Percentiles rank a stretch among this genome's conserved stretches.
phyloP scores from a whole-genome alignment of 805 yeast genomes.

The Blastobotrys peoriensis region DNA sequence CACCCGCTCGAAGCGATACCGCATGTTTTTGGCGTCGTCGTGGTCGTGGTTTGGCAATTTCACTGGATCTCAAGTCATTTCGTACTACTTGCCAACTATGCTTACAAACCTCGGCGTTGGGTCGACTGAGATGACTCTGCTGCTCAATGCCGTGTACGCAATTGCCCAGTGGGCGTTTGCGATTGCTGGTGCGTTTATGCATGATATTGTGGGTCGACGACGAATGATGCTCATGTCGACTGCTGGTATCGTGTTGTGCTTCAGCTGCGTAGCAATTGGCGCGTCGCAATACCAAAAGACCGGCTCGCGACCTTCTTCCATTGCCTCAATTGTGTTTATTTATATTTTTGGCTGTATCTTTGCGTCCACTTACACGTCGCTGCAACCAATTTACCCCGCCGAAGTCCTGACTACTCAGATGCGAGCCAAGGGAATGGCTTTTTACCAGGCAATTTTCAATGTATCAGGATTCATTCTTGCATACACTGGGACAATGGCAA shows the following conservation, averaged over 20 bases:
- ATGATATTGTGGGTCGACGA: slow-evolving; percentile 27
- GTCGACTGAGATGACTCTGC: slow-evolving; percentile 15
- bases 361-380: slow-evolving; percentile 31
- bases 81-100: slow-evolving; percentile 16
- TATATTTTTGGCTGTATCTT: slow-evolving; percentile 15
- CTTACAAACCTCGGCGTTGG: slow-evolving; percentile 7
- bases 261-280: slow-evolving; percentile 32
- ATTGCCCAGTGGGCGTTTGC: slow-evolving; percentile 14
- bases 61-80: slow-evolving; percentile 16
- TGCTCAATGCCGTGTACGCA: slow-evolving; percentile 1
- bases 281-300: slow-evolving; percentile 21
- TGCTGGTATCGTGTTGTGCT: slow-evolving; percentile 20
- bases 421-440: slow-evolving; percentile 29
- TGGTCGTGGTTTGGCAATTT: slow-evolving; percentile 12
- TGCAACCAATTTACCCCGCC: slow-evolving; percentile 34
- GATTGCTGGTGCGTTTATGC: slow-evolving; percentile 21
- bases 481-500: slow-evolving; percentile 25
- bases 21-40: slow-evolving; percentile 15
- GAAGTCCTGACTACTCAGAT: slow-evolving; percentile 28
- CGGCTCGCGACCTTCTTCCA: slow-evolving; percentile 19
- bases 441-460: slow-evolving; percentile 25
- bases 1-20: slow-evolving; percentile 13
- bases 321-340: slow-evolving; percentile 17
- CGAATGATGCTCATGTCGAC: slow-evolving; percentile 22
- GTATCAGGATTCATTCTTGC: slow-evolving; percentile 29